Evolutionary conservation across 108 stramenopile genomes (phyloP), one percentile per base, ranked within the genome.

Genomic region (Fistulifera pelliculosa): DNA sequence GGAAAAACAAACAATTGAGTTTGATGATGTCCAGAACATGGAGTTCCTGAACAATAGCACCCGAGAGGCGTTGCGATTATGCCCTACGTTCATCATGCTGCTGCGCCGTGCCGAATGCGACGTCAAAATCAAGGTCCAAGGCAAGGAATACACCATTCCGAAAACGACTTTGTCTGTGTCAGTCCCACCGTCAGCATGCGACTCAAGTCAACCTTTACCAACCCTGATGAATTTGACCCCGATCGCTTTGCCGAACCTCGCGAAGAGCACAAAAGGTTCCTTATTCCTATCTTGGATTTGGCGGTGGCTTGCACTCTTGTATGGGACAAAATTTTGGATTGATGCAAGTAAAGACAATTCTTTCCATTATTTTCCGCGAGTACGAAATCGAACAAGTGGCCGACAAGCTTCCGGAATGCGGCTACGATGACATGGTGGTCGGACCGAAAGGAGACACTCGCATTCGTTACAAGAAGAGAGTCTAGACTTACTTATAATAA

Each of bases 281-380:
- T 22, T 99, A 86, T 70, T 83, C 96, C 15, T 97, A 95, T 68
- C 59, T 98, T 55, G 97, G 95, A 23, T 99, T 99, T 64, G 99
- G 99, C 48, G 96, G 93, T 38, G 99, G 99, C 18, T 83, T 96
- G 86, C 99, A 99, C 76, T 81, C 90, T 49, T 99, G 99, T 70
- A 96, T 97, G 92, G 99, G 99, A 47, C 96, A 98, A 75, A 85
- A 92, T 64, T 99, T 99, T 77, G 99, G 83, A n/a, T 94, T 80
- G 62, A 58, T 98, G 26, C 99, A 99, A 80, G 96, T 98, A 49
- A 98, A 98, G 81, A 97, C 96, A n/a, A 89, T 99, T 71, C 26
- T 99, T 40, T 88, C 91, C 49, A 74, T 96, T 21, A 63, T 99
- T 27, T 78, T 98, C 39, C 80, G 94, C 13, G 83, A 95, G 45